phyloP scores from a whole-genome alignment of 2,329 filamentous ascomycete genomes.

The Verticillium longisporum region DNA sequence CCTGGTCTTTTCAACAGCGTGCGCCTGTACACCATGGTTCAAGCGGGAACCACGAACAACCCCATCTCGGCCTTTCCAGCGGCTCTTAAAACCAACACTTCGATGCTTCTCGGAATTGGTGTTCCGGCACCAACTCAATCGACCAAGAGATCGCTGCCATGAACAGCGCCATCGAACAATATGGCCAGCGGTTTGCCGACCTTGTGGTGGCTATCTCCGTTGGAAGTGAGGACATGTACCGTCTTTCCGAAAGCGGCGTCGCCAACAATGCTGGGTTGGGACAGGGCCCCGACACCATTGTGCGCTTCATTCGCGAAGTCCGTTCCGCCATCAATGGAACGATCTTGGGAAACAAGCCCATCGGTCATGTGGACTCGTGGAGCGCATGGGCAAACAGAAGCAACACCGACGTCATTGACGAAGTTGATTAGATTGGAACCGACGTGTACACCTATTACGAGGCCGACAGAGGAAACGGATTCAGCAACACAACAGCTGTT shows the following conservation, averaged over 20 bases:
- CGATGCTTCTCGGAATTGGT: conserved; percentile 50
- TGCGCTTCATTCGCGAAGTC: conserved; percentile 51
- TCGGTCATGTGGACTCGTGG: conserved; percentile 53
- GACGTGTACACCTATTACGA: conserved; percentile 51
- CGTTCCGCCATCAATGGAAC: conserved; percentile 37
- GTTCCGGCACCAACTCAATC: conserved; percentile 26
- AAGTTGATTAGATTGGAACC: conserved; percentile 46
- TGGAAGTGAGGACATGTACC: conserved; percentile 51
- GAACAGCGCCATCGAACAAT: conserved; percentile 34
- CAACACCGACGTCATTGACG: conserved; percentile 41
- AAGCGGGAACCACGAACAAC: conserved; percentile 23
- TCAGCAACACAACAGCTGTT: conserved; percentile 33
- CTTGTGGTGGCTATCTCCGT: conserved; percentile 47
- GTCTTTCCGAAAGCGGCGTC: conserved; percentile 15
- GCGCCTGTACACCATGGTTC: conserved; percentile 10
- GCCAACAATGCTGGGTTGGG: conserved; percentile 2
- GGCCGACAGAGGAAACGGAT: conserved; percentile 28
- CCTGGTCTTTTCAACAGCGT: conserved; percentile 4
- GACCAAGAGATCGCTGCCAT: conserved; percentile 43
- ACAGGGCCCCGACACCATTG: conserved; percentile 38
- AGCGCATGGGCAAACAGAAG: conserved; percentile 41
- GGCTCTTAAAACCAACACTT: conserved; percentile 39
- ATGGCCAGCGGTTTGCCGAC: conserved; percentile 32
- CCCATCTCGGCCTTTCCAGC: conserved; percentile 65
- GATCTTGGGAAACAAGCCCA: conserved; percentile 24